These are phyloP conservation scores for Rhizopogon salebrosus DNA, from an alignment of 768 basidiomycete species.

Conservation along the genomic window DNA sequence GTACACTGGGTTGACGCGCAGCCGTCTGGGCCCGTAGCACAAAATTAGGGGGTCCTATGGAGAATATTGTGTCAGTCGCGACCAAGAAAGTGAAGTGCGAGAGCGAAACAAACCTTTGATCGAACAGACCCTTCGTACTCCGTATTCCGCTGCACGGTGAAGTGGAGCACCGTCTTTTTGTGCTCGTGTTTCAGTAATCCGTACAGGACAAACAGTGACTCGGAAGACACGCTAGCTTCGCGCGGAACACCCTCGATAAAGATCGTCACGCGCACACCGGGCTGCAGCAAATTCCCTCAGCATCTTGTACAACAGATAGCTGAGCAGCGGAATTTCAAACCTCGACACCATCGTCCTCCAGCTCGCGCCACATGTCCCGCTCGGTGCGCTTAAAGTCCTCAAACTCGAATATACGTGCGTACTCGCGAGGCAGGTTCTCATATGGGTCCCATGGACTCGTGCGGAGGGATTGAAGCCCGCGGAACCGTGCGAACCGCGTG, in stretches of 20 bases:
- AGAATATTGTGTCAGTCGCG: neutral
- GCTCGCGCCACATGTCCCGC: constrained; percentile 57
- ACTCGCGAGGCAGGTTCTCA: constrained; percentile 91
- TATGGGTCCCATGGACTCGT: constrained; percentile 98
- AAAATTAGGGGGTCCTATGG: constrained; percentile 79
- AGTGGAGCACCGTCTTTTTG: constrained; percentile 89
- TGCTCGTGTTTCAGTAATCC: constrained; percentile 92
- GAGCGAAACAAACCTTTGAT: constrained; percentile 62
- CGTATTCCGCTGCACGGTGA: constrained; percentile 90
- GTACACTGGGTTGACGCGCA: constrained; percentile 82
- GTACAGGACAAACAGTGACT: constrained; percentile 61
- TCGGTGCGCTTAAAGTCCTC: constrained; percentile 91
- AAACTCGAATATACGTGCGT: constrained; percentile 93
- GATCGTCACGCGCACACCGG: constrained; percentile 77
- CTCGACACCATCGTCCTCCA: constrained; percentile 66
- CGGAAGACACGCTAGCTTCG: constrained; percentile 36
- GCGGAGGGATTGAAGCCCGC: constrained; percentile 86
- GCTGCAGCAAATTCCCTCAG: constrained; percentile 36
- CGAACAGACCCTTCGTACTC: constrained; percentile 86
- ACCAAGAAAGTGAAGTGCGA: neutral
- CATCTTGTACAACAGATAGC: neutral
- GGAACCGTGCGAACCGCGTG: constrained; percentile 84
- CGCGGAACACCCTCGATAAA: constrained; percentile 71
- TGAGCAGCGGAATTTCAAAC: constrained; percentile 35
- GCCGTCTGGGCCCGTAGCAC: constrained; percentile 82